Conservation (phyloP, 441 rosid species). For the Hura crepitans region DNA sequence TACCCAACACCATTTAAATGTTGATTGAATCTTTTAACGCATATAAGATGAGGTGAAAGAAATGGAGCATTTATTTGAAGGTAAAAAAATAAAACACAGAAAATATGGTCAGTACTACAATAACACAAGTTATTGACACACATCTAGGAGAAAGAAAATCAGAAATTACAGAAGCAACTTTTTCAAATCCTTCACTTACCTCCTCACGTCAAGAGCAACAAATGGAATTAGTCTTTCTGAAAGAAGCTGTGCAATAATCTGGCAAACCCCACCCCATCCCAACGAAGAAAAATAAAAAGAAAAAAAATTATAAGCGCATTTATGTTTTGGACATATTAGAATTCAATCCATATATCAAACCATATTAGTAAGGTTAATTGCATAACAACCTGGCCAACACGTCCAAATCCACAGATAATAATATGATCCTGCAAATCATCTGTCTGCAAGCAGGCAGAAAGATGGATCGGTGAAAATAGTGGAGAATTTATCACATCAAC, state of each 20-base stretch:
- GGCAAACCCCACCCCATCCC: slow-evolving; percentile 24
- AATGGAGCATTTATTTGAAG: not conserved
- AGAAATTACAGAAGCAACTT: not conserved
- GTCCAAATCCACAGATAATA: slow-evolving; percentile 94
- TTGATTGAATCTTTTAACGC: slow-evolving; percentile 8
- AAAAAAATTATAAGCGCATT: slow-evolving; percentile 17
- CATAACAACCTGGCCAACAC: slow-evolving; percentile 86
- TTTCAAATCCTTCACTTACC: slow-evolving; percentile 42
- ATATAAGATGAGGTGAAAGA: not conserved
- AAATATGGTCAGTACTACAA: not conserved
- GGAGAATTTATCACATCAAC: not conserved
- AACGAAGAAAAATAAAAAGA: too few species aligned
- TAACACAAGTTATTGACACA: not conserved
- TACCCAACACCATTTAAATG: not conserved
- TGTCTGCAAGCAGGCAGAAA: slow-evolving; percentile 50
- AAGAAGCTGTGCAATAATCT: slow-evolving; percentile 99
- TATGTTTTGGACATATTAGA: not conserved
- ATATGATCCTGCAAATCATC: slow-evolving; percentile 98
- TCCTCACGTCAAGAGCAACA: slow-evolving; percentile 92
- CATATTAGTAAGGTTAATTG: slow-evolving; percentile 11
- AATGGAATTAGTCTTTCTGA: slow-evolving; percentile 95
- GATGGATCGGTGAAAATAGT: slow-evolving; percentile 12
- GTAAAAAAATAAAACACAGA: not conserved
- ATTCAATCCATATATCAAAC: slow-evolving; percentile 4
- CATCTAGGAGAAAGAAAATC: slow-evolving; percentile 1